Evolutionary conservation across 106 monocot species (phyloP).

Genomic region (Ottelia alismoides): DNA sequence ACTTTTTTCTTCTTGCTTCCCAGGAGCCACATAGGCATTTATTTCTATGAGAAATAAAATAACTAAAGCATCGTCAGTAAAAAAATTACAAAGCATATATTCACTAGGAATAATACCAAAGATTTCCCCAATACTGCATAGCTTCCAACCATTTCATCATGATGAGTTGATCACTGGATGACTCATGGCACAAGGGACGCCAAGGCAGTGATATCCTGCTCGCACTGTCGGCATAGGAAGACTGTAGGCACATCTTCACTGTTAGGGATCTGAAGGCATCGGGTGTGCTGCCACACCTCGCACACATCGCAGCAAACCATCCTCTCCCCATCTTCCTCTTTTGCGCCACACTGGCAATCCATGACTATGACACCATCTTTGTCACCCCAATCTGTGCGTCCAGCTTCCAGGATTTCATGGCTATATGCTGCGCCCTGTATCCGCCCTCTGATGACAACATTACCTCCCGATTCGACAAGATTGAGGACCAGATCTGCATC

Average conservation of each 20-base stretch:
- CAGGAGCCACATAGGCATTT: too few species aligned
- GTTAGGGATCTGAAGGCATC: slow-evolving; percentile 45
- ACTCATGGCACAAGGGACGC: slow-evolving; percentile 4
- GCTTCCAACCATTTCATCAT: too few species aligned
- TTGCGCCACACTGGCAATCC: slow-evolving; percentile 77
- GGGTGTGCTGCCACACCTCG: slow-evolving; percentile 71
- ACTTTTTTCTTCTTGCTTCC: too few species aligned
- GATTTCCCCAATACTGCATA: too few species aligned
- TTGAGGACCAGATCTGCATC: slow-evolving; percentile 19
- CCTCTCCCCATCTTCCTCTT: slow-evolving; percentile 71
- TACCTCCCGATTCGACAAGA: slow-evolving; percentile 12
- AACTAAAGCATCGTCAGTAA: too few species aligned
- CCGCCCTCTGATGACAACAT: slow-evolving; percentile 29
- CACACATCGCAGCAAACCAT: slow-evolving; percentile 78
- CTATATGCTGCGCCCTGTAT: slow-evolving; percentile 1
- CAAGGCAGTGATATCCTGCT: slow-evolving; percentile 44
- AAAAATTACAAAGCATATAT: too few species aligned
- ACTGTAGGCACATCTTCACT: slow-evolving; percentile 42
- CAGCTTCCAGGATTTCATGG: slow-evolving; percentile 27
- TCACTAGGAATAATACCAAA: too few species aligned
- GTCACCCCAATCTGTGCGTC: not conserved
- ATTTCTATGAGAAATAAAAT: too few species aligned
- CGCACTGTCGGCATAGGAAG: slow-evolving; percentile 61
- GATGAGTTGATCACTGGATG: too few species aligned
- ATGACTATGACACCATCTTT: slow-evolving; percentile 13